Evolutionary conservation across 306 rosid species (phyloP).

Genomic region (Crotalaria pallida): DNA sequence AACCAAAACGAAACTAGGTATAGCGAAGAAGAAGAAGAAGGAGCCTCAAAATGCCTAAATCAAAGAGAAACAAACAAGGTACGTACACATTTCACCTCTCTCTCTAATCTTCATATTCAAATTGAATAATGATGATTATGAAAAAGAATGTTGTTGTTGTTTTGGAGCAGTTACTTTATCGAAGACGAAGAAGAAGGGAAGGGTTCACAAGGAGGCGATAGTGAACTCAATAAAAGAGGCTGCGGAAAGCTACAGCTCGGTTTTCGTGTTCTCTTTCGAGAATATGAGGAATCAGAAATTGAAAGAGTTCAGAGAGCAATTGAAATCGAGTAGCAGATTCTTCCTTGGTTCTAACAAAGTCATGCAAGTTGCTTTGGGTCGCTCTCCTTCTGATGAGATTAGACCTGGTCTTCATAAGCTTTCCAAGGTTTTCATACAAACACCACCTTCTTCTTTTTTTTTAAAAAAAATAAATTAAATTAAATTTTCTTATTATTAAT

Average conservation of each 20-base stretch:
- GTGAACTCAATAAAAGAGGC: constrained; percentile 62
- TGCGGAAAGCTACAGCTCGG: constrained; percentile 55
- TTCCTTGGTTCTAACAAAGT: constrained; percentile 96
- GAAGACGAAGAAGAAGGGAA: constrained; percentile 89
- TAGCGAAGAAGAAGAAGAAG: not conserved
- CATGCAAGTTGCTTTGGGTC: constrained; percentile 84
- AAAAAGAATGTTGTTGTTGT: not conserved
- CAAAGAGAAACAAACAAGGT: constrained; percentile 68
- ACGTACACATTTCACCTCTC: not conserved
- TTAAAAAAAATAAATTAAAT: too few relatives aligned
- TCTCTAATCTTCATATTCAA: not conserved
- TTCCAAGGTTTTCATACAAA: constrained; percentile 55
- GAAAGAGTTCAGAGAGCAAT: constrained; percentile 80
- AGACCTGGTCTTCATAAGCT: constrained; percentile 50
- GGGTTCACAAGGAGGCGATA: constrained; percentile 69
- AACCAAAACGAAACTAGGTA: not conserved
- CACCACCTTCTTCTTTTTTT: not conserved
- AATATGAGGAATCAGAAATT: constrained; percentile 91
- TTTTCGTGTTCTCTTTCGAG: constrained; percentile 74
- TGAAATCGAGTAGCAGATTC: constrained; percentile 74
- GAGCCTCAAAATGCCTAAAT: constrained; percentile 49
- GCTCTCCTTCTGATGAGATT: constrained; percentile 71
- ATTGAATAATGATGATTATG: not conserved
- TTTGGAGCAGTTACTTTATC: constrained; percentile 74
- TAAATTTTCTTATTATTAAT: too few relatives aligned